phyloP scores from a whole-genome alignment of 305 asterid genomes.

The Fraxinus angustifolia region DNA sequence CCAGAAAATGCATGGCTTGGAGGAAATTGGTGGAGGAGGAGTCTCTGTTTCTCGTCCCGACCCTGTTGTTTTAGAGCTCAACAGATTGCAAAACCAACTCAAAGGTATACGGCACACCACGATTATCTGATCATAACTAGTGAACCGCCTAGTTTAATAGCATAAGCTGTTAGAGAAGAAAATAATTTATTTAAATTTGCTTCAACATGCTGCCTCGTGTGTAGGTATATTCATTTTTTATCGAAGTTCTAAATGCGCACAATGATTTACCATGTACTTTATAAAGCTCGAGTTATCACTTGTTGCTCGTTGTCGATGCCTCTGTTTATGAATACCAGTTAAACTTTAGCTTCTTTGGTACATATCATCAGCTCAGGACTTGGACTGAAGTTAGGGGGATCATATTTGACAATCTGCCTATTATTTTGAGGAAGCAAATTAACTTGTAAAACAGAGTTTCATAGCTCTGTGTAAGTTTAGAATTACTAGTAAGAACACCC shows the following conservation, averaged over 20 bases:
- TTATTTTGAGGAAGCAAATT: background rate
- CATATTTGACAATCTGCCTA: background rate
- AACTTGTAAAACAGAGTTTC: background rate
- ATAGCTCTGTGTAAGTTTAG: background rate
- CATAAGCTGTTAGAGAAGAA: background rate
- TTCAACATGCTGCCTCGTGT: background rate
- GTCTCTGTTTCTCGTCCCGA: conserved; percentile 47
- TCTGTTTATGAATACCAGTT: background rate
- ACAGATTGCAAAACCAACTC: conserved; percentile 69
- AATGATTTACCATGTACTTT: background rate
- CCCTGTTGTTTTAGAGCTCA: conserved; percentile 79
- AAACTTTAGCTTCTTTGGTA: background rate
- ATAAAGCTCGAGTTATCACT: background rate
- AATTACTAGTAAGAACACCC: background rate
- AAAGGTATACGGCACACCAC: conserved; percentile 44
- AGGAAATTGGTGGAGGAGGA: conserved; percentile 30
- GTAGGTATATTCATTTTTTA: background rate
- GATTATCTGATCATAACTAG: background rate
- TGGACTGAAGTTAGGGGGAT: background rate
- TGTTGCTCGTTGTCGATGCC: background rate
- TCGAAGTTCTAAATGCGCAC: background rate
- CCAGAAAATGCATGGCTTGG: conserved; percentile 29
- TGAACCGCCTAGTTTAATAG: background rate
- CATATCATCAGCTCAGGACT: background rate
- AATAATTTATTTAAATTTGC: background rate